A percentile compares a stretch with the other conserved stretches of the same genome.
Evolutionary conservation across 2,329 filamentous ascomycete genomes (phyloP).

Genomic region (Epichloe typhina): DNA sequence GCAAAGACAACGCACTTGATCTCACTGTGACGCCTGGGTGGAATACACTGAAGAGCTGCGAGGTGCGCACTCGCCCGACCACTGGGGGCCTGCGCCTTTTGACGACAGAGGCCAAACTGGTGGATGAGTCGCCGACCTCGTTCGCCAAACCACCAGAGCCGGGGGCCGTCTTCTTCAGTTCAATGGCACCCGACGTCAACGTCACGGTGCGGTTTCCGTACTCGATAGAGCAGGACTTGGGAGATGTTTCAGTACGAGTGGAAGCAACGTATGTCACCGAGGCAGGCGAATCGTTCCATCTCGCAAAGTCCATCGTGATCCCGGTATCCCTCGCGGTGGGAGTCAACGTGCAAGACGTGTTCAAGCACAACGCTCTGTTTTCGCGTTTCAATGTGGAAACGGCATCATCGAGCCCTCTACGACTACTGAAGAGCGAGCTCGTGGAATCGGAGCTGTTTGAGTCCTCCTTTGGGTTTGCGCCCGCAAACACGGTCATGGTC

Average conservation of each 20-base stretch:
- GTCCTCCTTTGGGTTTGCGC: conserved; percentile 44
- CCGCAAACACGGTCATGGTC: conserved; percentile 44
- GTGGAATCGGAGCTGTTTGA: conserved; percentile 56
- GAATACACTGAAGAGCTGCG: conserved; percentile 51
- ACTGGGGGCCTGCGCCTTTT: conserved; percentile 53
- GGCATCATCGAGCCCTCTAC: conserved; percentile 59
- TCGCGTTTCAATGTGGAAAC: conserved; percentile 87
- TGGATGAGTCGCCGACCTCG: conserved; percentile 27
- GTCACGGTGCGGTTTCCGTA: conserved; percentile 63
- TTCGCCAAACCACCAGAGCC: conserved; percentile 38
- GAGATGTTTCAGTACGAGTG: conserved; percentile 58
- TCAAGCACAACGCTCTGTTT: conserved; percentile 70
- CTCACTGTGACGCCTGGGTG: conserved; percentile 60
- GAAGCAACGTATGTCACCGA: conserved; percentile 63
- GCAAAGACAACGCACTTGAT: conserved; percentile 65
- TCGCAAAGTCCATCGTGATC: conserved; percentile 43
- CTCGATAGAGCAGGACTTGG: conserved; percentile 64
- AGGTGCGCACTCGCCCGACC: conserved; percentile 48
- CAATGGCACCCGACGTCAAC: conserved; percentile 29
- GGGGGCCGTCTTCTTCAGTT: conserved; percentile 37
- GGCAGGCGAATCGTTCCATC: conserved; percentile 32
- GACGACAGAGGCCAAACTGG: conserved; percentile 43
- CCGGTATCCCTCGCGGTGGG: conserved; percentile 70
- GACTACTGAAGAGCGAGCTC: conserved; percentile 59
- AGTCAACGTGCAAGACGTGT: conserved; percentile 93